Evolutionary conservation across 1,284 basidiomycete genomes (phyloP).

Genomic region (Cutaneotrichosporon cutaneum): DNA sequence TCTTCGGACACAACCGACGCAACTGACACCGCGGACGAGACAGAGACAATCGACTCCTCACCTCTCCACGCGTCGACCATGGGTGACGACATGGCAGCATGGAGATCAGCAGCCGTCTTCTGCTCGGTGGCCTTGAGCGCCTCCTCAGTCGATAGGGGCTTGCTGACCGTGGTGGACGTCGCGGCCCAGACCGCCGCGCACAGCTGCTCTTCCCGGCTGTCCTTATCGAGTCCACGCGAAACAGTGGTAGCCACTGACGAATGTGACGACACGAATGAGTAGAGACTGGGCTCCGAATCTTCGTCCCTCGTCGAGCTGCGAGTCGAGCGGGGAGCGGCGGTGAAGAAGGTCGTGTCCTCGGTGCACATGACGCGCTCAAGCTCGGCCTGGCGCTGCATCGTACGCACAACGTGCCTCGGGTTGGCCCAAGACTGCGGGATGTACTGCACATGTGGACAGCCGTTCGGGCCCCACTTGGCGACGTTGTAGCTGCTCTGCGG

Average conservation of each 20-base stretch:
- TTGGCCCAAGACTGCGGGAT: constrained; percentile 68
- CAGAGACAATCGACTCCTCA: constrained; percentile 19
- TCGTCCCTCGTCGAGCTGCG: constrained; percentile 26
- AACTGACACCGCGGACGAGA: constrained; percentile 22
- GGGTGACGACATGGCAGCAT: constrained; percentile 42
- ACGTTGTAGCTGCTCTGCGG: constrained; percentile 74
- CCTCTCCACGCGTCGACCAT: constrained; percentile 29
- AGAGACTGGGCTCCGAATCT: constrained; percentile 28
- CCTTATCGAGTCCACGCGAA: constrained; percentile 7
- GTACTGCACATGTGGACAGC: constrained; percentile 55
- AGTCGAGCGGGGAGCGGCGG: constrained; percentile 18
- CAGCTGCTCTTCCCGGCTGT: constrained; percentile 1
- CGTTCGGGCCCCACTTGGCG: constrained; percentile 69
- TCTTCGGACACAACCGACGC: constrained; percentile 20
- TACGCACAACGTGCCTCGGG: constrained; percentile 63
- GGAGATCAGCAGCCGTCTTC: constrained; percentile 35
- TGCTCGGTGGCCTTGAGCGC: constrained; percentile 18
- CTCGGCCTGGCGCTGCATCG: constrained; percentile 64
- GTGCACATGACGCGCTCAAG: constrained; percentile 43
- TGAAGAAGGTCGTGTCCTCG: constrained; percentile 30
- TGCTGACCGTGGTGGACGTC: constrained; percentile 5
- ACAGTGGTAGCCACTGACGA: constrained; percentile 29
- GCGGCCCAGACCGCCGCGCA: constrained; percentile 26
- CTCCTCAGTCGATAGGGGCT: constrained; percentile 11
- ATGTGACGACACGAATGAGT: constrained; percentile 24